Base-by-base conservation (phyloP, 2,329 filamentous ascomycete species). In the Intubia oerlemansii region DNA sequence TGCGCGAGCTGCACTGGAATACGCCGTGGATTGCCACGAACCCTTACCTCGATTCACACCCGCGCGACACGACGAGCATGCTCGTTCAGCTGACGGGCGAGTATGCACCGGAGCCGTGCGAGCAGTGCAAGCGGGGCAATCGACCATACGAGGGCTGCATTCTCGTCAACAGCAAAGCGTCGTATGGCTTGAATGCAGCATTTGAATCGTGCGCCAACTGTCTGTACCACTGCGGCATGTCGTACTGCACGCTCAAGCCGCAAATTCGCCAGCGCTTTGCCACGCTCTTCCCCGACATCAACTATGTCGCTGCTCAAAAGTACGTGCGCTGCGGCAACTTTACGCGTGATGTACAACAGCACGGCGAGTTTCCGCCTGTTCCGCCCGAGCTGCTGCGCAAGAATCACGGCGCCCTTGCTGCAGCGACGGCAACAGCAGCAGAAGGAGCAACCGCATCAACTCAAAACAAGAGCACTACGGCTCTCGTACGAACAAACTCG, bases 61-160 rank as follows among this genome's bases (percentile, higher is more conserved):
- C 40, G 9, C 34, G 40, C 17, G 45, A 49, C 25, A 27, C 47
- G 5, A 41, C 44, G 7, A 39, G 42, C 11, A 20, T 48, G 5
- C 32, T 49, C 6, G 33, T 49, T 7, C 44, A 49, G 17, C n/a
- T 45, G 3, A 49, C 43, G 2, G 47, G 47, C 10, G 41, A 48
- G 3, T 31, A 31, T 11, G 41, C 41, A 3, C 28, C 34, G 0
- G 22, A 17, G 5, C 40, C 45, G 3, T 50, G 47, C 32, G 13
- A 17, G 0, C 29, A 27, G 15, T 49, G 47, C 29, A 7, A 9
- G 4, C 22, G 31, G 1, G 41, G 41, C 2, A 33, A 29, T n/a
- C 46, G 47, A 0, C 45, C 42, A 0, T 49, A 42, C 25, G 29
- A 26, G 1, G 44, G 44, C 8, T 50, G 47, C 28, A 31, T 50